phyloP scores from a whole-genome alignment of 257 asterid genomes.

The Nicotiana attenuata region DNA sequence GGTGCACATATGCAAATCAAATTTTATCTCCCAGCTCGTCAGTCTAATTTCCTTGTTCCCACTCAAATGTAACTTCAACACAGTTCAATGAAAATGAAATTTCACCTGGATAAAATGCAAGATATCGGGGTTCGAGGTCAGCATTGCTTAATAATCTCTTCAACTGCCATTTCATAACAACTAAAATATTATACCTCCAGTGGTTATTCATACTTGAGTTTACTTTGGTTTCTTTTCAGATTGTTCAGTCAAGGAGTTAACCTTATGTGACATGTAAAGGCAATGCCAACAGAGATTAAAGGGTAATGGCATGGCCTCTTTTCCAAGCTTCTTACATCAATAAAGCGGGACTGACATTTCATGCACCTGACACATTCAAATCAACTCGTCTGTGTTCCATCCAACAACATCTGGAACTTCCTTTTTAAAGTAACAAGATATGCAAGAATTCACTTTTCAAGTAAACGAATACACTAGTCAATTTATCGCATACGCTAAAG shows the following conservation, averaged over 20 bases:
- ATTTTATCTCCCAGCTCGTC: not conserved
- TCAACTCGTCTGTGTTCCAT: not conserved
- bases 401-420: slow-evolving; percentile 8
- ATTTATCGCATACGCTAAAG: not conserved
- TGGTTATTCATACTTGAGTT: not conserved
- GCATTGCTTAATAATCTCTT: not conserved
- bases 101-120: not conserved
- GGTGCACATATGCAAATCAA: not conserved
- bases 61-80: not conserved
- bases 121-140: not conserved
- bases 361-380: not conserved
- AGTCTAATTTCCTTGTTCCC: not conserved
- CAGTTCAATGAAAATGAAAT: not conserved
- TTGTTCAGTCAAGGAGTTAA: not conserved
- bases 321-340: not conserved
- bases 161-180: not conserved
- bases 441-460: not conserved
- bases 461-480: not conserved
- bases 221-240: not conserved
- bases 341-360: slow-evolving; percentile 2
- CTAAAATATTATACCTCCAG: not conserved
- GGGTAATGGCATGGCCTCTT: not conserved
- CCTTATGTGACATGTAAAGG: not conserved
- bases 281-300: not conserved
- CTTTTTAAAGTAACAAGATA: not conserved